phyloP scores from a whole-genome alignment of 805 yeast genomes.

The Candida ulmi region DNA sequence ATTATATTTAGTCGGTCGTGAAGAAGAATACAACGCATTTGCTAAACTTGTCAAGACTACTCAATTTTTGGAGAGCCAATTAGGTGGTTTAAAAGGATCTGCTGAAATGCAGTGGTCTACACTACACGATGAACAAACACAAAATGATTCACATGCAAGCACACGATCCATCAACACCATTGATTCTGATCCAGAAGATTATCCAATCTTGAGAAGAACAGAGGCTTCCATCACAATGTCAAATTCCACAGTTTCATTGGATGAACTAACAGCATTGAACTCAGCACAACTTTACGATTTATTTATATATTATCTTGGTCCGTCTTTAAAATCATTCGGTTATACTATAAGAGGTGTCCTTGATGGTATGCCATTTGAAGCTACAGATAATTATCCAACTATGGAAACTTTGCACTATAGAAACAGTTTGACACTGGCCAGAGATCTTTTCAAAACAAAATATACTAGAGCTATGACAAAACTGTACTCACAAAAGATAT shows the following conservation, averaged over 20 bases:
- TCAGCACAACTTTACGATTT: constrained; percentile 49
- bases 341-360: constrained; percentile 59
- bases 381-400: constrained; percentile 27
- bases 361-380: constrained; percentile 51
- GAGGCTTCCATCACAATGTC: not conserved
- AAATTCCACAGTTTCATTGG: constrained; percentile 8
- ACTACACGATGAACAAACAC: constrained; percentile 27
- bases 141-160: not conserved
- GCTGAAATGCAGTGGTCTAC: constrained; percentile 61
- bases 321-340: constrained; percentile 62
- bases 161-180: constrained; percentile 3
- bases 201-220: not conserved
- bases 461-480: constrained; percentile 52
- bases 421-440: constrained; percentile 43
- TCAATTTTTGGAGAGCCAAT: constrained; percentile 44
- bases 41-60: constrained; percentile 45
- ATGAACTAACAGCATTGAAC: constrained; percentile 18
- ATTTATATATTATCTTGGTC: constrained; percentile 65
- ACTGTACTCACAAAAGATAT: constrained; percentile 38
- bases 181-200: constrained; percentile 1
- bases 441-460: constrained; percentile 48
- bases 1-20: constrained; percentile 47
- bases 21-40: constrained; percentile 43
- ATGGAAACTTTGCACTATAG: constrained; percentile 39
- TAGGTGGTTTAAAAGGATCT: constrained; percentile 65